Percentiles rank a stretch among this genome's conserved stretches.
Evolutionary conservation across 306 rosid species (phyloP).

Genomic region (Prunus fruticosa): DNA sequence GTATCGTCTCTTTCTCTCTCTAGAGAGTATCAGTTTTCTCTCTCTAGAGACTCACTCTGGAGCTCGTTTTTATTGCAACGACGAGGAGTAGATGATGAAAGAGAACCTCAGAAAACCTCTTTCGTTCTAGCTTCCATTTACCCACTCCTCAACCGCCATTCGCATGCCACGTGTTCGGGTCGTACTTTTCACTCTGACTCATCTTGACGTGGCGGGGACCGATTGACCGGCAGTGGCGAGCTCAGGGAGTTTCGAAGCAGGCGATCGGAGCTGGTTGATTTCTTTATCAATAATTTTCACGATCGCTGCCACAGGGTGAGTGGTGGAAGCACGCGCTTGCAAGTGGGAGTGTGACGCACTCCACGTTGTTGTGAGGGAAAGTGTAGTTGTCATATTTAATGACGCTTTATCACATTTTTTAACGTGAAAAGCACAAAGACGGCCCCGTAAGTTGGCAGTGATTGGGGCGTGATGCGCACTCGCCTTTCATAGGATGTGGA

Average conservation of each 20-base stretch:
- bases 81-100: constrained; percentile 36
- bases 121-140: background rate
- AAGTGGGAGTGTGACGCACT: constrained; percentile 31
- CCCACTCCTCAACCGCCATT: background rate
- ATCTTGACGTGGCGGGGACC: constrained; percentile 17
- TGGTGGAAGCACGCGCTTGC: constrained; percentile 35
- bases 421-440: constrained; percentile 34
- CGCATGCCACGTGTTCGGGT: constrained; percentile 26
- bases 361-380: constrained; percentile 32
- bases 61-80: constrained; percentile 53
- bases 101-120: constrained; percentile 21
- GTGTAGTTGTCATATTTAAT: constrained; percentile 47
- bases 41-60: constrained; percentile 35
- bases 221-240: background rate
- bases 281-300: constrained; percentile 16
- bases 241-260: background rate
- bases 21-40: constrained; percentile 35
- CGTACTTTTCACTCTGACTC: rapidly evolving
- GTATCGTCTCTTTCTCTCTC: constrained; percentile 39
- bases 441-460: constrained; percentile 27
- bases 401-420: constrained; percentile 35
- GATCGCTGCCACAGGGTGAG: constrained; percentile 13
- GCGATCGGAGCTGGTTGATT: background rate
- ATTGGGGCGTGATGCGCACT: constrained; percentile 54
- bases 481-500: constrained; percentile 14